Base-by-base conservation (phyloP, 2,329 filamentous ascomycete genomes). In the Fusarium miscanthi region DNA sequence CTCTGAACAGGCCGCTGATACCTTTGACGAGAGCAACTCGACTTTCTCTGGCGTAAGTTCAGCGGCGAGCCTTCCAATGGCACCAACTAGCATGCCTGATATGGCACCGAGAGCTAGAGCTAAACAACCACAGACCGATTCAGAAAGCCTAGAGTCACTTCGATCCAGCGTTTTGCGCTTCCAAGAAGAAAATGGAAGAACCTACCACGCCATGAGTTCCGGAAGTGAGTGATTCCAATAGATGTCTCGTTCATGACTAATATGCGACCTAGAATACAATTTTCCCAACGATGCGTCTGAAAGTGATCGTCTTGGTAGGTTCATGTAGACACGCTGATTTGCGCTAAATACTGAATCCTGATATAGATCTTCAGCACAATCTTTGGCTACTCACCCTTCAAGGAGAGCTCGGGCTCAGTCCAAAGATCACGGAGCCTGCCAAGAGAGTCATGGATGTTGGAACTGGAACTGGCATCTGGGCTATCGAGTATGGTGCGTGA, bases 101-200 rank as follows among this genome's bases (percentile, higher is more conserved):
- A 8, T 3, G 12, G n/a, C 14, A 11, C 19, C 23, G 2, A 27
- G 17, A 6, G 9, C 12, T 6, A n/a, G 5, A 16, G 12, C 63
- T 66, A n/a, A 67, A 6, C 0, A 16, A 2, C 3, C 1, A 1
- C 1, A 67, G 64, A 14, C 54, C 8, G 54, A 67, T 4, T 31
- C 33, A 2, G 62, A 67, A 14, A 66, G 64, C 4, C 2, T 67
- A 2, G 63, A 67, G 16, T 67, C 64, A 2, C 63, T 67, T 8
- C 41, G 63, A 33, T 67, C 64, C 7, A 67, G 64, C 8, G 35
- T 67, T 2, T 5, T 67, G 2, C 40, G 49, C 5, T 67, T 46
- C 10, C 64, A 67, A n/a, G 63, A 53, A 11, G 63, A 67, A 23
- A 67, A 67, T 16, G 64, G 63, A 3, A 27, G 64, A 12, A 67